Base-by-base conservation (phyloP, 108 stramenopile species). In the Cyclostephanos invisitatus region DNA sequence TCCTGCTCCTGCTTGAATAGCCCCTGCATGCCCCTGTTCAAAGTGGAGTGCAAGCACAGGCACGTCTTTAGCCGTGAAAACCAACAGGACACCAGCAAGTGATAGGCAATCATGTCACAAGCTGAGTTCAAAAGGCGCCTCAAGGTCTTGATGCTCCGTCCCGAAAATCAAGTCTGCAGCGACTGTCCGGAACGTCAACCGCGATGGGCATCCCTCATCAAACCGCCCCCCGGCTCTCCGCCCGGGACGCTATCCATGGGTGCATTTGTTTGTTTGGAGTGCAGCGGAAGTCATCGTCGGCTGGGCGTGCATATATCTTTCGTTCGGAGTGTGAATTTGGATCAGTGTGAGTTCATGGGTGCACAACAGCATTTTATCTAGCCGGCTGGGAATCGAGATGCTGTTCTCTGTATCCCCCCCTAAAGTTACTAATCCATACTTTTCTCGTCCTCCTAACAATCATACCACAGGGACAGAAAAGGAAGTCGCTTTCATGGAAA, bases 281-380 rank as follows among this genome's bases (percentile, higher is more conserved):
- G 99, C 77, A 96, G 96, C 49, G 98, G 97, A 44, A 94, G 95
- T 40, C 99, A 99, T 85, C 94, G 99, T 15, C 87, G 95, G 28
- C 80, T 99, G 69, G 99, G 99, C 28, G 97, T 97, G 11, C 99
- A 99, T 70, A 97, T 99, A 65, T 89, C 88, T 44, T 99, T 98
- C 82, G 99, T 99, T 14, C 82, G 99, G 53, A 93, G 89, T 72
- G 76, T 97, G 53, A 96, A 93, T 84, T 78, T 96, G 53, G 95
- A 96, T 82, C 81, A 85, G 25, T 96, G 95, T 92, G 75, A 83
- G 91, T 79, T 32, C 44, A 20, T 46, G 21, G 42, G 7, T 32
- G 38, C 67, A 15, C 8, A n/a, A 11, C 14, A 12, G 14, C 28
- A 5, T 17, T 14, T 10, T 32, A 1, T 32, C 0, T n/a, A n/a